Evolutionary conservation across 1,139 yeast genomes (phyloP), one percentile per base, ranked within the genome.

Genomic region (Magnusiomyces fungicola): DNA sequence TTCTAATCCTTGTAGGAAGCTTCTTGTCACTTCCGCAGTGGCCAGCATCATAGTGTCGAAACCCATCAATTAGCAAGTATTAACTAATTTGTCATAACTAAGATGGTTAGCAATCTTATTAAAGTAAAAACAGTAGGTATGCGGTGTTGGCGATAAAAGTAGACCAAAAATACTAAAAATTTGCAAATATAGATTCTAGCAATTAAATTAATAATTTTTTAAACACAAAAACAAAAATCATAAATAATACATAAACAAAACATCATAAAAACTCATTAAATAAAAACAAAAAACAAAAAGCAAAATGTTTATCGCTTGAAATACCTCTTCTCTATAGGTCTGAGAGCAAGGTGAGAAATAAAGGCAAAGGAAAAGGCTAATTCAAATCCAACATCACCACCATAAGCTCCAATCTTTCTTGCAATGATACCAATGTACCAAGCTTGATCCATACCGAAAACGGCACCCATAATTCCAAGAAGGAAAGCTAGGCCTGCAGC

Each of bases 331-430:
- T 89, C 97, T 22, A 86, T 63, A 53, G 83, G 83, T 67, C 97
- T 77, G 40, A 75, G 67, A 34, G 72, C 43, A 61, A 81, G 78
- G 68, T 70, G 85, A 21, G 76, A 82, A 54, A 87, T 64, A 57
- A 83, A 80, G 18, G 94, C 72, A 65, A 89, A 89, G 3, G 71
- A 78, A 55, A 77, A 75, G 37, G 83, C 87, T 56, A 90, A 72
- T 69, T 86, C 95, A 61, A 86, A 86, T 37, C 96, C 96, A 60
- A 89, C 76, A 66, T 89, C 97, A 57, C 90, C 96, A 61, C 95
- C 94, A 56, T 53, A 71, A 1, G 63, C 71, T 51, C 94, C 95
- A 61, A 86, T 81, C 55, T 67, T 57, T 43, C 60, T 64, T 41
- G 81, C 92, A 58, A 87, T 61, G 45, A 78, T 82, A 57, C 96